Percentiles rank a stretch among this genome's conserved stretches.
Conservation (phyloP, 1,139 yeast species). For the Geotrichum siamense region DNA sequence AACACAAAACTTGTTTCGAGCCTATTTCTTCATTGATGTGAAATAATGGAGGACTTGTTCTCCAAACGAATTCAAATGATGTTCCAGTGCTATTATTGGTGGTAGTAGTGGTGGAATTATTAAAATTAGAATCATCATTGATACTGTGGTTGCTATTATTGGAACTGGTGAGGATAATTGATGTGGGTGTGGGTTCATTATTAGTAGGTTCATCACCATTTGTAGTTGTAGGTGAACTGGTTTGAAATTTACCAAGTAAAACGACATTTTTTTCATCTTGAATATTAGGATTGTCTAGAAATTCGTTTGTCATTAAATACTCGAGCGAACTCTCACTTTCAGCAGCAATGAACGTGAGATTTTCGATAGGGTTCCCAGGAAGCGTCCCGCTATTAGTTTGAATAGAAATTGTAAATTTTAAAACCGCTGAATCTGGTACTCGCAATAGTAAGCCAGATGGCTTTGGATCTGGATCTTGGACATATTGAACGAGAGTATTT, state of each 20-base stretch:
- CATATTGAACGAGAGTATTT: constrained; percentile 19
- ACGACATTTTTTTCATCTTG: constrained; percentile 37
- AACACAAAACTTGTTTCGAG: constrained; percentile 27
- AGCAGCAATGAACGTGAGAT: constrained; percentile 35
- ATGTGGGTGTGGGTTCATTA: neutral
- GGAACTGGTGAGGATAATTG: constrained; percentile 3
- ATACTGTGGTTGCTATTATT: constrained; percentile 3
- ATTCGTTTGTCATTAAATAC: constrained; percentile 33
- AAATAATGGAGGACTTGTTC: constrained; percentile 15
- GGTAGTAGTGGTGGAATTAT: constrained; percentile 1
- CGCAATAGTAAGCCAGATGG: constrained; percentile 11
- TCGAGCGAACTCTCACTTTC: constrained; percentile 29
- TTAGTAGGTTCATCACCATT: neutral
- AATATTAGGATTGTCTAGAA: constrained; percentile 38
- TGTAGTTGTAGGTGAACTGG: constrained; percentile 2
- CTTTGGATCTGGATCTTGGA: constrained; percentile 20
- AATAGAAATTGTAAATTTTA: constrained; percentile 22
- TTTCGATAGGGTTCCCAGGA: constrained; percentile 21
- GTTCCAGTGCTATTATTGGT: constrained; percentile 4
- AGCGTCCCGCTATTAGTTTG: constrained; percentile 1
- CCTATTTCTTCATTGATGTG: constrained; percentile 21
- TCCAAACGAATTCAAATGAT: constrained; percentile 30
- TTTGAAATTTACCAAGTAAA: constrained; percentile 33
- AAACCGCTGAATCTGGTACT: constrained; percentile 17
- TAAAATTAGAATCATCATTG: neutral